Conservation (phyloP, 2,329 filamentous ascomycete genomes). For the Fonsecaea multimorphosa region DNA sequence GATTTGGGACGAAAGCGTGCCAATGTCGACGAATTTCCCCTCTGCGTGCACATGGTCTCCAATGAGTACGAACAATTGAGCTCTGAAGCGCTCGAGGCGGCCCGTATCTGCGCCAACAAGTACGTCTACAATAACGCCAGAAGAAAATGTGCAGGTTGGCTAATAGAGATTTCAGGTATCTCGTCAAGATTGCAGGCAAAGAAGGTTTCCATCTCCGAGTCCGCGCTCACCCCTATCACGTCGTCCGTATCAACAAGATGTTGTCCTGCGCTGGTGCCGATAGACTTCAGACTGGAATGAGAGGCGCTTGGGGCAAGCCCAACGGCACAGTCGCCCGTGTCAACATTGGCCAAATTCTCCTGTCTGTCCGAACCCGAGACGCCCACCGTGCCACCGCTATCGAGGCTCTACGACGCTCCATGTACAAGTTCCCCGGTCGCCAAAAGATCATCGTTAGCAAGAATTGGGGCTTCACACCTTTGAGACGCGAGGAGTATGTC, state of each 20-base stretch:
- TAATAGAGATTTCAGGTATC: constrained; percentile 57
- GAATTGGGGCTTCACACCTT: constrained; percentile 99
- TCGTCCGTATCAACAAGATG: constrained; percentile 99
- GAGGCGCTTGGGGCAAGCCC: constrained; percentile 99
- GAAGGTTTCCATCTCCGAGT: constrained; percentile 74
- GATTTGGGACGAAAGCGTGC: constrained; percentile 98
- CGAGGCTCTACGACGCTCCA: constrained; percentile 97
- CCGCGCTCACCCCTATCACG: constrained; percentile 98
- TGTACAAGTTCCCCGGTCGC: constrained; percentile 99
- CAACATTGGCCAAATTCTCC: constrained; percentile 99
- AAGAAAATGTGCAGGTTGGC: constrained; percentile 12
- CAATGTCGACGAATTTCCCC: constrained; percentile 98
- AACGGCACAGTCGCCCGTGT: constrained; percentile 99
- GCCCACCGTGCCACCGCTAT: constrained; percentile 88
- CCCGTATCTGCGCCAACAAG: constrained; percentile 99
- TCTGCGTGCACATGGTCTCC: constrained; percentile 98
- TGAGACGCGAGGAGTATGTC: constrained; percentile 96
- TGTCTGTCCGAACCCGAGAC: constrained; percentile 97
- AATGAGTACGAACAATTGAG: constrained; percentile 99
- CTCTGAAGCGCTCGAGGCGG: constrained; percentile 98
- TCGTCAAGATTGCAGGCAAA: constrained; percentile 72
- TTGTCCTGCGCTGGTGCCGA: constrained; percentile 99
- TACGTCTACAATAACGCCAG: constrained; percentile 50
- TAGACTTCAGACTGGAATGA: constrained; percentile 99
- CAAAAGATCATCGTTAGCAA: constrained; percentile 99